These are phyloP conservation scores for Debaryomycetaceae sp. DNA, from an alignment of 1,139 yeast genomes.

Conservation along the genomic window DNA sequence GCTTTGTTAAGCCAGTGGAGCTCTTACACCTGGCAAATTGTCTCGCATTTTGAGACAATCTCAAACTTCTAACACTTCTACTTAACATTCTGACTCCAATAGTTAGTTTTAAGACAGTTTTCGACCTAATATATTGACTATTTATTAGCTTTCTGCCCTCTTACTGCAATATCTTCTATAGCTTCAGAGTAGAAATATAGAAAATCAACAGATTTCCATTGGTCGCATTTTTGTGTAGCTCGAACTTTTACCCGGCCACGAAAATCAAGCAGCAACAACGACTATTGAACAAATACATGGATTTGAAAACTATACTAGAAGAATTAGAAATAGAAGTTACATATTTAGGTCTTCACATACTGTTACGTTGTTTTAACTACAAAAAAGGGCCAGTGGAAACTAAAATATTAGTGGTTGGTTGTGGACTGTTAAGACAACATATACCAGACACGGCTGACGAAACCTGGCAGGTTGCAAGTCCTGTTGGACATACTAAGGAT, in stretches of 20 bases:
- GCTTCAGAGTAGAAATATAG: background rate
- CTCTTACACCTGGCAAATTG: slow-evolving; percentile 6
- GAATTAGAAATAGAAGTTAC: background rate
- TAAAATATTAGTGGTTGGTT: background rate
- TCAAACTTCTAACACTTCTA: background rate
- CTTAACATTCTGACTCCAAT: background rate
- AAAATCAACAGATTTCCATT: background rate
- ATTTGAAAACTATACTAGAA: background rate
- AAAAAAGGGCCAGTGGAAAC: background rate
- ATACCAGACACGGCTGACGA: background rate
- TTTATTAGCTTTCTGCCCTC: background rate
- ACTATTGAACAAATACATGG: background rate
- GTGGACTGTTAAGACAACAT: slow-evolving; percentile 4
- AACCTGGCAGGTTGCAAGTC: background rate
- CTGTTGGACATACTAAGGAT: background rate
- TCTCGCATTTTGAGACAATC: background rate
- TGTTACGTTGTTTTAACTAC: background rate
- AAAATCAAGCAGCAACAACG: background rate
- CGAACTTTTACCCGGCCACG: background rate
- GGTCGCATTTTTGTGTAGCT: background rate
- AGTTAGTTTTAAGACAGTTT: background rate
- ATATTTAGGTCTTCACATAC: background rate
- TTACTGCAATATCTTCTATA: background rate
- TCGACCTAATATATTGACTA: background rate
- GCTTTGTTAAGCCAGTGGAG: slow-evolving; percentile 36